Percentiles rank a stretch among this genome's conserved stretches.
These are phyloP conservation scores for Truncatella angustata DNA, from an alignment of 2,329 filamentous ascomycete genomes.

Conservation along the genomic window DNA sequence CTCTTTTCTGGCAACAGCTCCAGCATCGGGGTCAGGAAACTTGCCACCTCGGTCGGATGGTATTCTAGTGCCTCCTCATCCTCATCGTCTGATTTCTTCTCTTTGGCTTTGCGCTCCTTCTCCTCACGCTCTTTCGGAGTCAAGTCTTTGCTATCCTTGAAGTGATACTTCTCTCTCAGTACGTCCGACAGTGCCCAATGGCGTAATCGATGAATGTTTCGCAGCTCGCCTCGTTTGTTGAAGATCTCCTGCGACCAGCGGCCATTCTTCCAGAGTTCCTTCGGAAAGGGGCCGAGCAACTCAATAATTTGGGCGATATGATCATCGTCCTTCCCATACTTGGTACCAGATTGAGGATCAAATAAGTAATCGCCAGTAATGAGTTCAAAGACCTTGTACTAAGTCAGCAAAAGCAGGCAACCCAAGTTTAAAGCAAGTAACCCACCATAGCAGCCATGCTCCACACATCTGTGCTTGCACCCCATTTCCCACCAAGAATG, in stretches of 20 bases:
- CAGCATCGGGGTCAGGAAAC: conserved; percentile 88
- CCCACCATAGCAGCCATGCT: conserved; percentile 99
- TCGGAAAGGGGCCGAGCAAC: conserved; percentile 88
- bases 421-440: too few species aligned
- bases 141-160: conserved; percentile 75
- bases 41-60: conserved; percentile 54
- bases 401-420: neutral
- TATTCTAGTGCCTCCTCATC: conserved; percentile 27
- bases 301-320: conserved; percentile 99
- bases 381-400: conserved; percentile 80
- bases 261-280: conserved; percentile 84
- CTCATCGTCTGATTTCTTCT: conserved; percentile 28
- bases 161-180: conserved; percentile 94
- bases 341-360: conserved; percentile 95
- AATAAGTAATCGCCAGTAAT: conserved; percentile 99
- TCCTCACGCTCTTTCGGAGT: conserved; percentile 40
- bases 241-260: conserved; percentile 99
- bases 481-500: conserved; percentile 95
- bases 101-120: conserved; percentile 40
- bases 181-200: conserved; percentile 96
- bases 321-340: conserved; percentile 99
- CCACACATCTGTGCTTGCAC: conserved; percentile 98
- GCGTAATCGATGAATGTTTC: conserved; percentile 93
- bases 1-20: conserved; percentile 84
- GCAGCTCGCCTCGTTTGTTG: conserved; percentile 93